Conservation (phyloP, 2,329 filamentous ascomycete species). For the Graphilbum sp. region DNA sequence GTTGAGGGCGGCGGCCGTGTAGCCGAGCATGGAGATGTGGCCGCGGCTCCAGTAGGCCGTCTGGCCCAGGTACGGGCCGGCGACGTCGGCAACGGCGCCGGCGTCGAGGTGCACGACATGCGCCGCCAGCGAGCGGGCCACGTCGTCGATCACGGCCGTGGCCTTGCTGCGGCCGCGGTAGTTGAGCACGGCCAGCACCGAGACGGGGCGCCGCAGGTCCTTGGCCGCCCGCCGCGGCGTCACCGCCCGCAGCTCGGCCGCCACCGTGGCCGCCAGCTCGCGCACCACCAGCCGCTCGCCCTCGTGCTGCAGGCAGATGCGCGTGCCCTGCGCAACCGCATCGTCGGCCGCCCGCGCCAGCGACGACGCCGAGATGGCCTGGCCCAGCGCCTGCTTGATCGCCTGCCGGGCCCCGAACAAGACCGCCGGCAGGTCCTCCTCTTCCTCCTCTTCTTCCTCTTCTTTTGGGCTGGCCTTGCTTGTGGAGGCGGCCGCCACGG, state of each 20-base stretch:
- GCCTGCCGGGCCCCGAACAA: not conserved
- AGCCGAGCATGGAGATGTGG: conserved; percentile 36
- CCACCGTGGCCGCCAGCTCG: conserved; percentile 17
- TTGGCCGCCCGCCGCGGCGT: conserved; percentile 9
- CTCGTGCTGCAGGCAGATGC: conserved; percentile 1
- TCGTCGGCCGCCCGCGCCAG: conserved; percentile 3
- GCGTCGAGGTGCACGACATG: conserved; percentile 55
- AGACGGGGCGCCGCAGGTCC: conserved; percentile 17
- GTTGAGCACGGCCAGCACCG: conserved; percentile 19
- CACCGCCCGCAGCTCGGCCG: conserved; percentile 15
- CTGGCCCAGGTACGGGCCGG: conserved; percentile 54
- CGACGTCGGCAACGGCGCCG: conserved; percentile 51
- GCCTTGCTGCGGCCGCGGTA: conserved; percentile 15
- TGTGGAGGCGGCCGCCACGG: too few relatives aligned
- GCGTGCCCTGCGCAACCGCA: conserved; percentile 1
- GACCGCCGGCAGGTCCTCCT: too few relatives aligned
- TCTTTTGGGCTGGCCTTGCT: too few relatives aligned
- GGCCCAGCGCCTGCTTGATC: too few relatives aligned
- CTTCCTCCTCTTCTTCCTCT: too few relatives aligned
- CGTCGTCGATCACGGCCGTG: conserved; percentile 13
- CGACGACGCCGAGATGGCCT: too few relatives aligned
- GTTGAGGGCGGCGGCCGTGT: conserved; percentile 36
- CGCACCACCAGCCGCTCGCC: conserved; percentile 13
- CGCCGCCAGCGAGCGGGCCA: conserved; percentile 30
- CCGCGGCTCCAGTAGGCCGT: conserved; percentile 30